A percentile compares a stretch with the other conserved stretches of the same genome.
These are phyloP conservation scores for Amphirosellinia nigrospora DNA, from an alignment of 495 filamentous ascomycete genomes.

Conservation along the genomic window DNA sequence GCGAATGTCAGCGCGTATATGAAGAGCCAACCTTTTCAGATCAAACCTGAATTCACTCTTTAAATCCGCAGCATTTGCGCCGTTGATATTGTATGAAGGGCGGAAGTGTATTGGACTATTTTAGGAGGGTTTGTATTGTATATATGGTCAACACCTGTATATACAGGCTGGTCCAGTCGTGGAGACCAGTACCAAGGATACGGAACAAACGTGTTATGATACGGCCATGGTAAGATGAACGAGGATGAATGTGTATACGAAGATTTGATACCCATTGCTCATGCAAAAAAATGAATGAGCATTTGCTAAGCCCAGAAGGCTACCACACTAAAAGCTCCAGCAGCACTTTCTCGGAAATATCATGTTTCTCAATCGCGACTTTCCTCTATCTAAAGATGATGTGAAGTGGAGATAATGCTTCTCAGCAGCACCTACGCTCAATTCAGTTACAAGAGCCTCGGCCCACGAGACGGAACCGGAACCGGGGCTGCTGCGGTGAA, in stretches of 20 bases:
- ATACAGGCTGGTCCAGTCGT: background rate
- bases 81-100: background rate
- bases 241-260: background rate
- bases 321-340: background rate
- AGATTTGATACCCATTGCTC: constrained; percentile 15
- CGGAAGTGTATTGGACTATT: background rate
- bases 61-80: background rate
- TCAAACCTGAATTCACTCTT: constrained; percentile 15
- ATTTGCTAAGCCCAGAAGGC: background rate
- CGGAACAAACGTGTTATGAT: background rate
- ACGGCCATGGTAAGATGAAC: background rate
- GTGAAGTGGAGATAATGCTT: too few relatives aligned
- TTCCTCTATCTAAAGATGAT: too few relatives aligned
- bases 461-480: too few relatives aligned
- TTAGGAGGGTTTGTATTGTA: background rate
- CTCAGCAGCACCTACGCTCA: too few relatives aligned
- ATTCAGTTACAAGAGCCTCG: too few relatives aligned
- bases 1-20: constrained; percentile 57
- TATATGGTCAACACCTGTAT: background rate
- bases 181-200: background rate
- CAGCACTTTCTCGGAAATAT: background rate
- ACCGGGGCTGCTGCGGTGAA: background rate
- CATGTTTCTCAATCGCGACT: too few relatives aligned
- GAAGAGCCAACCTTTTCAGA: constrained; percentile 39
- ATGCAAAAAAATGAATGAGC: background rate